phyloP scores from a whole-genome alignment of 108 stramenopile species.

The Nitzschia sp. region DNA sequence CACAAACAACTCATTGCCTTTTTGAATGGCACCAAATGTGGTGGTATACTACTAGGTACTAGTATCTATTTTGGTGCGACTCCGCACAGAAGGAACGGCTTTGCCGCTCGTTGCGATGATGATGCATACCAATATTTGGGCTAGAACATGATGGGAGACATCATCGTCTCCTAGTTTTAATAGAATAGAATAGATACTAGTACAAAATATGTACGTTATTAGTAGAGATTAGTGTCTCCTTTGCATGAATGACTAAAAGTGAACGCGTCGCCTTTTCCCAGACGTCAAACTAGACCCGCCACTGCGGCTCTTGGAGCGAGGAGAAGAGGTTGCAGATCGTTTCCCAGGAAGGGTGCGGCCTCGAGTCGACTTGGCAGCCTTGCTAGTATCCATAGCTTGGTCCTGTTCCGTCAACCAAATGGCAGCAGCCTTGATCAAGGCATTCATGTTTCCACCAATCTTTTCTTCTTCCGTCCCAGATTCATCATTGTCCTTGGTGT shows the following conservation, averaged over 20 bases:
- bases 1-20: too few relatives aligned
- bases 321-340: slow-evolving; percentile 8
- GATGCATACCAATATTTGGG: too few relatives aligned
- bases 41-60: too few relatives aligned
- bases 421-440: slow-evolving; percentile 76
- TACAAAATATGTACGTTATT: background rate
- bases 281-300: slow-evolving; percentile 32
- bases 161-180: too few relatives aligned
- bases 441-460: slow-evolving; percentile 55
- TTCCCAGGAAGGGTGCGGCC: slow-evolving; percentile 34
- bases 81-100: too few relatives aligned
- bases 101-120: too few relatives aligned
- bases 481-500: slow-evolving; percentile 34
- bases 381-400: slow-evolving; percentile 23
- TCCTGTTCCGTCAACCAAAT: slow-evolving; percentile 81
- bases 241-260: slow-evolving; percentile 18
- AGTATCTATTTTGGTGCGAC: too few relatives aligned
- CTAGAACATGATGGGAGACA: too few relatives aligned
- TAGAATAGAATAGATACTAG: too few relatives aligned
- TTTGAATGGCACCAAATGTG: too few relatives aligned
- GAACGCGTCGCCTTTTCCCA: slow-evolving; percentile 36
- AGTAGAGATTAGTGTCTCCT: background rate
- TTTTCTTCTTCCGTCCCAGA: slow-evolving; percentile 38
- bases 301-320: slow-evolving; percentile 11
- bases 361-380: slow-evolving; percentile 12